phyloP scores from a whole-genome alignment of 805 yeast species.

The Nakazawaea pomicola region DNA sequence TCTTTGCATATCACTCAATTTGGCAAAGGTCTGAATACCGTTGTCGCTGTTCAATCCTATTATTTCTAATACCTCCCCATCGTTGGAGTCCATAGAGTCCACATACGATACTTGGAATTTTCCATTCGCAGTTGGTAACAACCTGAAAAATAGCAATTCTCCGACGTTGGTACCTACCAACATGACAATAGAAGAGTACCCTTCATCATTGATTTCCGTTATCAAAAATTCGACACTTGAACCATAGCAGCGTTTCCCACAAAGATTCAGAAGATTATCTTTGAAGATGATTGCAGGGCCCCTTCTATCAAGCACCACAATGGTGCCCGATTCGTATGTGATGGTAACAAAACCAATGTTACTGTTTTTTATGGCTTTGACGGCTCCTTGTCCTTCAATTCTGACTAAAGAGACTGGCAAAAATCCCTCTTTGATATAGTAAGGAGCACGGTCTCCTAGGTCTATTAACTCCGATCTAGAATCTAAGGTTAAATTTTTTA shows the following conservation, averaged over 20 bases:
- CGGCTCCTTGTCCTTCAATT: slow-evolving; percentile 34
- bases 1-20: slow-evolving; percentile 47
- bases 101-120: slow-evolving; percentile 52
- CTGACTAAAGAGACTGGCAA: slow-evolving; percentile 50
- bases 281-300: slow-evolving; percentile 52
- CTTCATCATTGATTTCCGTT: slow-evolving; percentile 61
- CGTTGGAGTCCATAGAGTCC: slow-evolving; percentile 43
- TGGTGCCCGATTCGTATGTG: slow-evolving; percentile 71
- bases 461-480: slow-evolving; percentile 32
- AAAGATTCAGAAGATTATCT: slow-evolving; percentile 18
- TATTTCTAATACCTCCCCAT: slow-evolving; percentile 47
- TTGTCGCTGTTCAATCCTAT: slow-evolving; percentile 51
- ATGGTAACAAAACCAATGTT: slow-evolving; percentile 80
- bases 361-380: slow-evolving; percentile 62
- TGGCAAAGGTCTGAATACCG: slow-evolving; percentile 67
- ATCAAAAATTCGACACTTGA: slow-evolving; percentile 72
- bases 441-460: slow-evolving; percentile 49
- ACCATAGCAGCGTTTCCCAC: slow-evolving; percentile 26
- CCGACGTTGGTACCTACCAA: slow-evolving; percentile 77
- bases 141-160: slow-evolving; percentile 56
- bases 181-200: slow-evolving; percentile 66
- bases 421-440: slow-evolving; percentile 51
- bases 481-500: slow-evolving; percentile 24
- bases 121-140: slow-evolving; percentile 60
- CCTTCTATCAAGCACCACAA: slow-evolving; percentile 73